Conservation (phyloP, 257 asterid species). For the Petunia axillaris region DNA sequence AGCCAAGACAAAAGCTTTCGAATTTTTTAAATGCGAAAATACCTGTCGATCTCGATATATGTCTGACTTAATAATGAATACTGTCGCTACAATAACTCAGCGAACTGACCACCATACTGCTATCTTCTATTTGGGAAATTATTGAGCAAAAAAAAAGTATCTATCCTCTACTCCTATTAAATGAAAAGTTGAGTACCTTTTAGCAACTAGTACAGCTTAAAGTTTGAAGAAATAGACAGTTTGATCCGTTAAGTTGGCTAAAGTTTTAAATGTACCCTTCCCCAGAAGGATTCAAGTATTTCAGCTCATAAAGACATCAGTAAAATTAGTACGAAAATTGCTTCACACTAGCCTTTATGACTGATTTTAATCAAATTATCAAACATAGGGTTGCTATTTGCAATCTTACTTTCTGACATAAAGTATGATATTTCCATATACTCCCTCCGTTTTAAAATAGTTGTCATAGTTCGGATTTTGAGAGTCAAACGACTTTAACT, state of each 20-base stretch:
- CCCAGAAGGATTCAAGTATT: background rate
- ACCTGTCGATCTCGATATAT: background rate
- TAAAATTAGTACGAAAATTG: background rate
- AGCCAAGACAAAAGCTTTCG: background rate
- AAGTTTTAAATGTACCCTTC: background rate
- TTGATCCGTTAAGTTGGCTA: background rate
- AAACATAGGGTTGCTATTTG: too few relatives aligned
- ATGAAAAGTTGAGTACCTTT: background rate
- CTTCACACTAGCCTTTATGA: too few relatives aligned
- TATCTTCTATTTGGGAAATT: constrained; percentile 10
- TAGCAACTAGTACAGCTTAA: background rate
- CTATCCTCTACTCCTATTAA: background rate
- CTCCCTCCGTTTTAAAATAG: too few relatives aligned
- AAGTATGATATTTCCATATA: too few relatives aligned
- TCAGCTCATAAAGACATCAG: background rate
- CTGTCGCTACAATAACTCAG: background rate
- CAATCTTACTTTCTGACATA: too few relatives aligned
- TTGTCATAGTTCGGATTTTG: too few relatives aligned
- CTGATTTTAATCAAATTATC: too few relatives aligned
- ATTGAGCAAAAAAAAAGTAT: background rate
- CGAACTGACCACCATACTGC: background rate
- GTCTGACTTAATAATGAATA: background rate
- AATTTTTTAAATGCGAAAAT: background rate
- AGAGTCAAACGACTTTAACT: too few relatives aligned
- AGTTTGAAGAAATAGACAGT: background rate